These are phyloP conservation scores for Dimocarpus longan DNA, from an alignment of 345 rosid species.

Conservation along the genomic window DNA sequence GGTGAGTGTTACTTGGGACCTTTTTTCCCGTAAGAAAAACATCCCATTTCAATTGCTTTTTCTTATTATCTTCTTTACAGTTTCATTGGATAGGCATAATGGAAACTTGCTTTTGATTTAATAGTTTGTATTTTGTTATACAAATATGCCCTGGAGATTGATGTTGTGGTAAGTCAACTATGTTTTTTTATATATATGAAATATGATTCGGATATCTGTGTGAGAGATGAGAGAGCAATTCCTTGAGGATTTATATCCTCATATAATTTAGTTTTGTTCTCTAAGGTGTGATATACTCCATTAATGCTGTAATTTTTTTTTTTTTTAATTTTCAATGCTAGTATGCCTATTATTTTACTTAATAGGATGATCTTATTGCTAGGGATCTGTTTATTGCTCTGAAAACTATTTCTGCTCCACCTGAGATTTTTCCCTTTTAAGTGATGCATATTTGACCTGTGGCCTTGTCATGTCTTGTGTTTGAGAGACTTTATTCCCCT, in stretches of 20 bases:
- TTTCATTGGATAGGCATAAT: background rate
- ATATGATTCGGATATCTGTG: background rate
- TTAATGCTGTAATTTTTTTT: background rate
- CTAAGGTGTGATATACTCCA: background rate
- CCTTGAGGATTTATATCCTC: background rate
- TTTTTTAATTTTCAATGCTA: no score
- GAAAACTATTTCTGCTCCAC: background rate
- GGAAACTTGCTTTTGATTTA: background rate
- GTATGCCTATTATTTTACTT: background rate
- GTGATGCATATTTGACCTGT: background rate
- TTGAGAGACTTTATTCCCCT: background rate
- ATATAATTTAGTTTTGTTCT: background rate
- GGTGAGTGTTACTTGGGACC: slow-evolving; percentile 51
- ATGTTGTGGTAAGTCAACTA: background rate
- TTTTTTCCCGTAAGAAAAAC: slow-evolving; percentile 12
- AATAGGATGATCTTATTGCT: background rate
- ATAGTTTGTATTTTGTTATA: background rate
- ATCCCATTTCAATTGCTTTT: slow-evolving; percentile 1
- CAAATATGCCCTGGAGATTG: background rate
- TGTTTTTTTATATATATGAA: background rate
- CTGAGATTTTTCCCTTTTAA: background rate
- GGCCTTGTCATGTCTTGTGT: background rate
- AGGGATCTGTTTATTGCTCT: background rate
- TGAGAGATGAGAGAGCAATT: background rate
- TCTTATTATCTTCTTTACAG: background rate